Base-by-base conservation (phyloP, 257 asterid genomes). In the Plantago elongata region DNA sequence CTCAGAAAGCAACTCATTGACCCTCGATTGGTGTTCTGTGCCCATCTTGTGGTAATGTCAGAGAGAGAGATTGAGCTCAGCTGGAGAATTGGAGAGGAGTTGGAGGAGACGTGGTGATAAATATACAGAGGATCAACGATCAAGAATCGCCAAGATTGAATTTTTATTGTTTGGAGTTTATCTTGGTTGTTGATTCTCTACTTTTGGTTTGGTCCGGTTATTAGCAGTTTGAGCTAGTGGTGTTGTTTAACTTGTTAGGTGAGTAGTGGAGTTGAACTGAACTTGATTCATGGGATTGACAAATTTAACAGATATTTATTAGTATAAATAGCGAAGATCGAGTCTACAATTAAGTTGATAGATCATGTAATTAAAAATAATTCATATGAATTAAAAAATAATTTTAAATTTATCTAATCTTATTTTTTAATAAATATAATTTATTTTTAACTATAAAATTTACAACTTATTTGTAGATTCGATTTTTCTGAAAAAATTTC, bases 1-100 rank as follows among this genome's bases (percentile, higher is more conserved):
- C 79, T 88, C 95, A 9, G 95, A 67, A 45, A 91, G 80, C 75
- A 88, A 94, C 54, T 69, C 87, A 2, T 2, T 2, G 15, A 62
- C 68, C 58, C 79, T 68, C 4, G 77, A n/a, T 0, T 13, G 59
- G 54, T 56, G 75, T 67, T 75, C 85, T 11, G 87, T 79, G 18
- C 89, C 90, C 97, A 90, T 90, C 22, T 58, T 40, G 14, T 40
- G 58, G 13, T 29, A 42, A 52, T 43, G 45, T 46, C 18, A 45
- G 7, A 37, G 22, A 9, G 22, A 52, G 13, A 56, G 43, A 10
- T 43, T 34, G 5, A 34, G 40, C 40, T 34, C 11, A 7, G 9
- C 34, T 45, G 34, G 22, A 22, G 54, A 64, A 64, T 42, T 64
- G 46, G 50, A 42, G 37, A 13, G 11, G 11, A 37, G 1, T 27